These are phyloP conservation scores for Hygrocybe coccinea DNA, from an alignment of 768 basidiomycete genomes.

Conservation along the genomic window DNA sequence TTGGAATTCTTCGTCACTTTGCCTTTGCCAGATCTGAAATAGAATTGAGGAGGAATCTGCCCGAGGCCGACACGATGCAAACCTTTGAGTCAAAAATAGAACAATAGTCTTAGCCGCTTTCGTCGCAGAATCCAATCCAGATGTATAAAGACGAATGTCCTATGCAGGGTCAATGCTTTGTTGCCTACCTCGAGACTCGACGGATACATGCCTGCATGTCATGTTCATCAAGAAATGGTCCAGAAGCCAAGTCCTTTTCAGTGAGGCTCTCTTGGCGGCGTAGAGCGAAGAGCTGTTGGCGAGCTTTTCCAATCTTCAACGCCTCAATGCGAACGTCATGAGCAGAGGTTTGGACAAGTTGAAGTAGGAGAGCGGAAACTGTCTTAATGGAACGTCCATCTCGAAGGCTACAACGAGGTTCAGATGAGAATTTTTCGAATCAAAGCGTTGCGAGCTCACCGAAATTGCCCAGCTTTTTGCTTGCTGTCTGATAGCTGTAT, in stretches of 20 bases:
- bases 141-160: slow-evolving; percentile 68
- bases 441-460: slow-evolving; percentile 42
- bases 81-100: slow-evolving; percentile 68
- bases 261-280: slow-evolving; percentile 58
- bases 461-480: slow-evolving; percentile 84
- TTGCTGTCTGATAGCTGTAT: slow-evolving; percentile 88
- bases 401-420: slow-evolving; percentile 57
- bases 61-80: not conserved
- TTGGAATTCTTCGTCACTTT: slow-evolving; percentile 87
- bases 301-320: slow-evolving; percentile 52
- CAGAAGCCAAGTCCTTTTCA: slow-evolving; percentile 37
- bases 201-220: slow-evolving; percentile 51
- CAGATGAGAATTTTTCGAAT: slow-evolving; percentile 3
- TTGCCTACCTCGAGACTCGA: not conserved
- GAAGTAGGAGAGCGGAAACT: slow-evolving; percentile 86
- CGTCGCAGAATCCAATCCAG: slow-evolving; percentile 74
- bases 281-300: slow-evolving; percentile 57
- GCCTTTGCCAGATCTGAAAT: slow-evolving; percentile 70
- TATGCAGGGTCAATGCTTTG: slow-evolving; percentile 21
- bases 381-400: slow-evolving; percentile 91
- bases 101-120: slow-evolving; percentile 84
- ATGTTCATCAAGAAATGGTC: slow-evolving; percentile 60
- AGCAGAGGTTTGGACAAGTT: slow-evolving; percentile 94
- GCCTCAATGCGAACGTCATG: slow-evolving; percentile 79
- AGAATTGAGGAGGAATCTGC: not conserved